phyloP scores from a whole-genome alignment of 306 rosid species.

The Quercus ilex region DNA sequence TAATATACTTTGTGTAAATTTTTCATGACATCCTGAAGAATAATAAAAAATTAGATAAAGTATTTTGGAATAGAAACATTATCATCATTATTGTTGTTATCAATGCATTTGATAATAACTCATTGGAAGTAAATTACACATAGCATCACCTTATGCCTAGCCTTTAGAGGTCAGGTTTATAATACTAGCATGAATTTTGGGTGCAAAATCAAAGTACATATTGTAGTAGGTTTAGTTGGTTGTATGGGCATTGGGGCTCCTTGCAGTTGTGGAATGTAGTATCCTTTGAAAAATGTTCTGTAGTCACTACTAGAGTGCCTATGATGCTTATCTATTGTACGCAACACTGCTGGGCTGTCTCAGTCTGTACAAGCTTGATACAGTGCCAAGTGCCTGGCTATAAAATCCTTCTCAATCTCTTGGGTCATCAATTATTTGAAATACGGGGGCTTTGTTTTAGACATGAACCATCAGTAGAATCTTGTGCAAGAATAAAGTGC shows the following conservation, averaged over 20 bases:
- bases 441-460: neutral
- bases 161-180: neutral
- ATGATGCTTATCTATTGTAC: neutral
- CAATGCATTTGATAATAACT: too few species aligned
- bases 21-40: too few species aligned
- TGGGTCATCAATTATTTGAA: neutral
- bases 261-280: neutral
- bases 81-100: too few species aligned
- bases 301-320: neutral
- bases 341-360: neutral
- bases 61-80: too few species aligned
- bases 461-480: neutral
- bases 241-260: neutral
- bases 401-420: neutral
- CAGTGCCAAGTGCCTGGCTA: too few species aligned
- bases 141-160: neutral
- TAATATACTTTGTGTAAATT: too few species aligned
- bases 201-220: neutral
- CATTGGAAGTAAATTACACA: too few species aligned
- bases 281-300: neutral
- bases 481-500: neutral
- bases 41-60: too few species aligned
- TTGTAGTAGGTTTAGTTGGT: neutral
- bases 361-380: neutral
- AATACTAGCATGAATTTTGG: neutral